These are phyloP conservation scores for Phyllostachys edulis DNA, from an alignment of 176 grass and related monocot genomes.

Conservation along the genomic window DNA sequence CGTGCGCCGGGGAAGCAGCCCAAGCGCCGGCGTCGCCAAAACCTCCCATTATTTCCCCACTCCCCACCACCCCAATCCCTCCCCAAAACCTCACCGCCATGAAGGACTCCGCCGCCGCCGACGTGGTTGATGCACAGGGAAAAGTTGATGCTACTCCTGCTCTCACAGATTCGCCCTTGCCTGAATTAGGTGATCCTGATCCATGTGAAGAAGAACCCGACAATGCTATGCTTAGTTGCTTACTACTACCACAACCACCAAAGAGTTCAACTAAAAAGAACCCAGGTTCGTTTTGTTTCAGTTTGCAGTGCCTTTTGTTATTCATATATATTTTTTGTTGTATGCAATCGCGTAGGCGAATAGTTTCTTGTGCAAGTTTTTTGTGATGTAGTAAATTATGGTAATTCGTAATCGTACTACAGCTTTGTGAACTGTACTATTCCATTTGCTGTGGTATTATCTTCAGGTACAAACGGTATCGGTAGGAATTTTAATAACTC, in stretches of 20 bases:
- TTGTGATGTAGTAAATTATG: not conserved
- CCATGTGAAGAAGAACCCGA: conserved; percentile 47
- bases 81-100: conserved; percentile 16
- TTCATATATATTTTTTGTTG: not conserved
- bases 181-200: conserved; percentile 35
- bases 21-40: too few relatives aligned
- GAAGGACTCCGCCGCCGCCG: not conserved
- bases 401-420: too few relatives aligned
- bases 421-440: too few relatives aligned
- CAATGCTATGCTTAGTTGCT: conserved; percentile 41
- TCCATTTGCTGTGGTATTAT: too few relatives aligned
- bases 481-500: too few relatives aligned
- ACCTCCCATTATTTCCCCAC: too few relatives aligned
- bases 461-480: too few relatives aligned
- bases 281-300: not conserved
- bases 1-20: too few relatives aligned
- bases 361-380: not conserved
- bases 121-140: too few relatives aligned
- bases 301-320: not conserved
- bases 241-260: not conserved
- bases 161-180: conserved; percentile 60
- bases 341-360: not conserved
- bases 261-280: not conserved
- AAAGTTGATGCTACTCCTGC: not conserved
- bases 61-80: not conserved